Evolutionary conservation across 176 grass and related monocot genomes (phyloP).

Genomic region (Aegilops sharonensis): DNA sequence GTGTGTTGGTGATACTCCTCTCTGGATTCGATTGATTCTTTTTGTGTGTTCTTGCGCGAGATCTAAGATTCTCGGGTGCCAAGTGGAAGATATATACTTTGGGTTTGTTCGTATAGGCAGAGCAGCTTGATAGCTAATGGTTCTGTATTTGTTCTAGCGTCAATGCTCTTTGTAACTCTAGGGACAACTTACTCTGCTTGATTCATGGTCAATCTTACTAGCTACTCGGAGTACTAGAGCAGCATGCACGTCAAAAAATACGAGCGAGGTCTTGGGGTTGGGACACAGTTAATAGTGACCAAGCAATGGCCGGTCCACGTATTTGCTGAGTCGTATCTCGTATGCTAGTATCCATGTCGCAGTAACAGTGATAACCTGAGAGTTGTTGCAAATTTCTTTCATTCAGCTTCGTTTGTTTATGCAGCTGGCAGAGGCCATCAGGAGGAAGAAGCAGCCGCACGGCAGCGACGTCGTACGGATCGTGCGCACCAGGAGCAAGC

Average conservation of each 20-base stretch:
- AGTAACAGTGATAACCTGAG: too few species aligned
- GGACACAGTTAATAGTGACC: background rate
- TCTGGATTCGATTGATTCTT: background rate
- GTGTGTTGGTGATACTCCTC: background rate
- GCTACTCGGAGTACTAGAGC: background rate
- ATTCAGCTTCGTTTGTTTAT: too few species aligned
- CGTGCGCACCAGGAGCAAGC: conserved; percentile 58
- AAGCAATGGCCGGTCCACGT: background rate
- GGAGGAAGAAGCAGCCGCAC: conserved; percentile 39
- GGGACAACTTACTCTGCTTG: background rate
- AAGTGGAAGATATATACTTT: background rate
- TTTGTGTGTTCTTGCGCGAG: background rate
- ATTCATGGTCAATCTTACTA: too few species aligned
- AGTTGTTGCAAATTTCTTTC: too few species aligned
- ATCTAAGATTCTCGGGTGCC: conserved; percentile 5
- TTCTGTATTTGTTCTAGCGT: too few species aligned
- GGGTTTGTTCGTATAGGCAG: background rate
- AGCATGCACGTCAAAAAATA: background rate
- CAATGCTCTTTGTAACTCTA: background rate
- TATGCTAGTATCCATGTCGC: too few species aligned
- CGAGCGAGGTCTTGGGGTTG: background rate
- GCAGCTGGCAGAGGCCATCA: conserved; percentile 39
- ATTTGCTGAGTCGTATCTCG: too few species aligned
- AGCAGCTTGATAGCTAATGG: background rate
- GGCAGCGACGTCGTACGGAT: conserved; percentile 50